phyloP scores from a whole-genome alignment of 2,329 filamentous ascomycete species.

The Cladophialophora exuberans region DNA sequence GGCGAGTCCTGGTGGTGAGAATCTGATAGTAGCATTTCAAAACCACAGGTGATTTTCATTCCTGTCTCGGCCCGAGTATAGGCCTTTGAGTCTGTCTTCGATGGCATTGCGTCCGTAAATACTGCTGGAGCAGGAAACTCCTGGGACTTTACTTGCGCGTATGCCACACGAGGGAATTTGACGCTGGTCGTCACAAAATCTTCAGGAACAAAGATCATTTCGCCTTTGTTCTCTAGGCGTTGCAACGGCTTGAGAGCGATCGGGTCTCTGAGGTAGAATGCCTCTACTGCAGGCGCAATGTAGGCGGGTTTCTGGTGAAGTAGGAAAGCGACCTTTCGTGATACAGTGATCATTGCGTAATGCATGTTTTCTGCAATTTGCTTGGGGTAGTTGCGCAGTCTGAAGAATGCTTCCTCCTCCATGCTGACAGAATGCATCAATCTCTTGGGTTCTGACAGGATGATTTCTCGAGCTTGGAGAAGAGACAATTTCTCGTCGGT shows the following conservation, averaged over 20 bases:
- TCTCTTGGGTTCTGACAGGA: conserved; percentile 59
- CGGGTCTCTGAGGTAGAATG: conserved; percentile 89
- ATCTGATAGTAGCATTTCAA: conserved; percentile 80
- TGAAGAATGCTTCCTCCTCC: conserved; percentile 88
- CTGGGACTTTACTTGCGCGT: conserved; percentile 87
- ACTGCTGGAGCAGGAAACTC: conserved; percentile 69
- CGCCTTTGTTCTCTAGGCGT: conserved; percentile 52
- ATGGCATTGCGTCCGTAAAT: conserved; percentile 52
- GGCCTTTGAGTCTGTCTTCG: conserved; percentile 49
- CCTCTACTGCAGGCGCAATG: conserved; percentile 82
- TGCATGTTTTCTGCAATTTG: conserved; percentile 79
- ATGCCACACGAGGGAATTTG: conserved; percentile 85
- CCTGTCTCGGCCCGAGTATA: conserved; percentile 65
- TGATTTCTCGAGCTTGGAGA: conserved; percentile 63
- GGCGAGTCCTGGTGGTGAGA: conserved; percentile 70
- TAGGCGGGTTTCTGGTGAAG: conserved; percentile 74
- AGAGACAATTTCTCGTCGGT: conserved; percentile 59
- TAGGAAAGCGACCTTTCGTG: conserved; percentile 78
- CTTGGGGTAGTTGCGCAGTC: conserved; percentile 78
- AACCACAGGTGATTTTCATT: conserved; percentile 88
- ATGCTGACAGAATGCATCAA: conserved; percentile 74
- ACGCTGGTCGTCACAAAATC: conserved; percentile 81
- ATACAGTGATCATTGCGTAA: conserved; percentile 71
- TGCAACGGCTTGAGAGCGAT: conserved; percentile 71
- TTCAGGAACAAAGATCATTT: conserved; percentile 69